phyloP scores from a whole-genome alignment of 2,329 filamentous ascomycete genomes.

The Talaromyces sp. region DNA sequence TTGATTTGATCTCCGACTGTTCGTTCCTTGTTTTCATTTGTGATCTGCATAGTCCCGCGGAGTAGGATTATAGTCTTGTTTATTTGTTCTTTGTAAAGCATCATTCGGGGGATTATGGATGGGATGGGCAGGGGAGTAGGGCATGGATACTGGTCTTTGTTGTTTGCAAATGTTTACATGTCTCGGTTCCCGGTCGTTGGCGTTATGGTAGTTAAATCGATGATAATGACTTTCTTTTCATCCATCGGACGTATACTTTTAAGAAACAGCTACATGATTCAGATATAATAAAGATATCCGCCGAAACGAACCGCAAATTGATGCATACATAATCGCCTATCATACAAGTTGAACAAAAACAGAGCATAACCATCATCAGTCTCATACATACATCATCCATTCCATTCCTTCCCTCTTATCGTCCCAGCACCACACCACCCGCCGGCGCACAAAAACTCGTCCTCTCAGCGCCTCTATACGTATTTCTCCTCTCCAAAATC shows the following conservation, averaged over 20 bases:
- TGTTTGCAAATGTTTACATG: not conserved
- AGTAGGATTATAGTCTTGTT: not conserved
- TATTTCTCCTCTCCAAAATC: slow-evolving; percentile 23
- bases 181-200: not conserved
- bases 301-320: not conserved
- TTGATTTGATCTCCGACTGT: not conserved
- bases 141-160: not conserved
- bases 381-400: not conserved
- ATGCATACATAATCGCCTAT: not conserved
- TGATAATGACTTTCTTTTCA: not conserved
- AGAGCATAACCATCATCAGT: not conserved
- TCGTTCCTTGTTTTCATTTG: not conserved
- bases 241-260: not conserved
- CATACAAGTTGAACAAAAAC: not conserved
- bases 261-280: not conserved
- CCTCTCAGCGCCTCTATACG: slow-evolving; percentile 32
- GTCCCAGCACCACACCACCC: not conserved
- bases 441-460: slow-evolving; percentile 25
- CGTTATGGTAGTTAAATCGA: not conserved
- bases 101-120: not conserved
- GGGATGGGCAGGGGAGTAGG: too few relatives aligned
- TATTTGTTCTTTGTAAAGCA: not conserved
- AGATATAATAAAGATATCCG: not conserved
- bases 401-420: not conserved
- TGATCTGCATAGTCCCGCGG: not conserved